These are phyloP conservation scores for Colletotrichum cereale DNA, from an alignment of 2,329 filamentous ascomycete genomes.

Conservation along the genomic window DNA sequence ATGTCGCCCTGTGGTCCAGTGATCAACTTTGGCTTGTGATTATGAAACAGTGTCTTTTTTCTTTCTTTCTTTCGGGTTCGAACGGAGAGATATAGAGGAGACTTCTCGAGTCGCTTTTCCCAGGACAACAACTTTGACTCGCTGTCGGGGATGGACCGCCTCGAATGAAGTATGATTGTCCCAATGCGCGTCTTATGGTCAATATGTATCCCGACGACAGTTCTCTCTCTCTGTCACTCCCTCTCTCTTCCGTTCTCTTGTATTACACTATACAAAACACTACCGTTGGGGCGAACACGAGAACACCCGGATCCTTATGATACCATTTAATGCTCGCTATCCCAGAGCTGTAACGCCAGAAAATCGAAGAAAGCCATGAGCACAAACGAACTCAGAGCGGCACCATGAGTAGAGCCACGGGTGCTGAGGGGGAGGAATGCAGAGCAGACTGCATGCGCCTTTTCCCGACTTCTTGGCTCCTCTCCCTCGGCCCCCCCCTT, in stretches of 20 bases:
- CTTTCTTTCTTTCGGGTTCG: too few species aligned
- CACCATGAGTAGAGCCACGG: not conserved
- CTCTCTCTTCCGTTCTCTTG: not conserved
- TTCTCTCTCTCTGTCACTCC: not conserved
- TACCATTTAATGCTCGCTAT: slow-evolving; percentile 12
- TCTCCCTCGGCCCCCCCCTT: not conserved
- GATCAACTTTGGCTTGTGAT: slow-evolving; percentile 5
- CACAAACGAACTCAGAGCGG: not conserved
- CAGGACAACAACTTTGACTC: not conserved
- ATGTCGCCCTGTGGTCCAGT: not conserved
- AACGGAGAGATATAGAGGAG: too few species aligned
- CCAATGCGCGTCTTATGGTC: not conserved
- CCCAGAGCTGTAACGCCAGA: slow-evolving; percentile 26
- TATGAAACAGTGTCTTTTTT: not conserved
- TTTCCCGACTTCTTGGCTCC: not conserved
- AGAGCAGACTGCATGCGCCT: not conserved
- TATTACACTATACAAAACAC: not conserved
- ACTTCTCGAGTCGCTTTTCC: not conserved
- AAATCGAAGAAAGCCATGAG: not conserved
- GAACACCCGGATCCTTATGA: slow-evolving; percentile 1
- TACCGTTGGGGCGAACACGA: not conserved
- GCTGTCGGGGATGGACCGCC: not conserved
- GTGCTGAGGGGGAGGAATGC: not conserved
- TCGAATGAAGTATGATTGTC: not conserved
- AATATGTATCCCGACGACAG: not conserved